phyloP scores from a whole-genome alignment of 306 rosid genomes.

The Vigna mungo region DNA sequence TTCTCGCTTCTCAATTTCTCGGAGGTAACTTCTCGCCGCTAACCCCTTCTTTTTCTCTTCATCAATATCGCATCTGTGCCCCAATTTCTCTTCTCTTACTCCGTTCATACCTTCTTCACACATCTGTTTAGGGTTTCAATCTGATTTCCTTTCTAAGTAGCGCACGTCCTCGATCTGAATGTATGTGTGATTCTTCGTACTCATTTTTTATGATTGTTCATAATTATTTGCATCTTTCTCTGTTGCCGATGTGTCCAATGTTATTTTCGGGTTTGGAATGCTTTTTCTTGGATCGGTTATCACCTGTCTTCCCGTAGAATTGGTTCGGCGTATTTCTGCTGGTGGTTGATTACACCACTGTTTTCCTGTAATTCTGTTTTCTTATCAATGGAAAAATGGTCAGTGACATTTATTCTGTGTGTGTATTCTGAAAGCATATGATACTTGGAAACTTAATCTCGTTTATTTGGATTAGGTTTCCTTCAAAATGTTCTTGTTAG shows the following conservation, averaged over 20 bases:
- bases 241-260: background rate
- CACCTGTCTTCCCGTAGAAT: slow-evolving; percentile 6
- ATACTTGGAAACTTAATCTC: slow-evolving; percentile 2
- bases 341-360: background rate
- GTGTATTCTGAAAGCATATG: background rate
- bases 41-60: background rate
- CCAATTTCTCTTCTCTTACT: slow-evolving; percentile 8
- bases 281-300: slow-evolving; percentile 31
- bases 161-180: slow-evolving; percentile 41
- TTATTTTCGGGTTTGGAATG: background rate
- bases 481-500: slow-evolving; percentile 19
- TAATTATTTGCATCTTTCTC: slow-evolving; percentile 4
- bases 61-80: background rate
- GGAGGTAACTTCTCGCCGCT: slow-evolving; percentile 19
- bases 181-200: background rate
- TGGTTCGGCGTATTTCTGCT: background rate
- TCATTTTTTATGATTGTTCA: background rate
- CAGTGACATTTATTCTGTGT: slow-evolving; percentile 10
- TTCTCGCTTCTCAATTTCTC: slow-evolving; percentile 26
- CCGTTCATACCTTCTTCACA: background rate
- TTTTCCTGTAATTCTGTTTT: slow-evolving; percentile 15
- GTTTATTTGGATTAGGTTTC: slow-evolving; percentile 27
- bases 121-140: slow-evolving; percentile 50
- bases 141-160: background rate
- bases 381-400: background rate